Conservation (phyloP, 495 filamentous ascomycete genomes). For the Aspergillus campestris region DNA sequence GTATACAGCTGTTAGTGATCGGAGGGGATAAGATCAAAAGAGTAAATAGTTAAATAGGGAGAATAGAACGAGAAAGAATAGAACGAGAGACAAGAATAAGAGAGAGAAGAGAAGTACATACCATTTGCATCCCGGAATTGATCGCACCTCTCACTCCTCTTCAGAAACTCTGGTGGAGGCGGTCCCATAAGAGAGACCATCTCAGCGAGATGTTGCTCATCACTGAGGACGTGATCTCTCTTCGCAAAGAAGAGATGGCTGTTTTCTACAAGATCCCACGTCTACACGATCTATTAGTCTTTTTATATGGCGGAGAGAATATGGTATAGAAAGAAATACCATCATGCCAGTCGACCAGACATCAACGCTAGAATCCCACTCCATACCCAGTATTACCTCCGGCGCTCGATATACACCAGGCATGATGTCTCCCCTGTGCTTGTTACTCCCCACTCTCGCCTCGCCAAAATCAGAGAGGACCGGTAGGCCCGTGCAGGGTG, state of each 20-base stretch:
- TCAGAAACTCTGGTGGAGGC: constrained; percentile 23
- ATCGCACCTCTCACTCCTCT: constrained; percentile 16
- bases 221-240: constrained; percentile 7
- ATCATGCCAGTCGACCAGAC: constrained; percentile 32
- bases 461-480: constrained; percentile 19
- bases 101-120: constrained; percentile 2
- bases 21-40: no score
- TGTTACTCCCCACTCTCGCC: constrained; percentile 11
- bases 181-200: constrained; percentile 26
- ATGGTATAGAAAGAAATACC: constrained; percentile 10
- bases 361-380: constrained; percentile 30
- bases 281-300: constrained; percentile 5
- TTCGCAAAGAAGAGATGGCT: constrained; percentile 12
- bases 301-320: not conserved
- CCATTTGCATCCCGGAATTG: constrained; percentile 21
- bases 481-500: constrained; percentile 5
- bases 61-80: no score
- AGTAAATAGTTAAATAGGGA: no score
- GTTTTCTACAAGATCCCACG: constrained; percentile 12
- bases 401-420: constrained; percentile 30
- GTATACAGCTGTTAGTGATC: no score
- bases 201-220: constrained; percentile 29
- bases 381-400: constrained; percentile 27
- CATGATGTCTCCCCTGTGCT: constrained; percentile 19
- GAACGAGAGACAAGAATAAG: no score